These are phyloP conservation scores for Phialocephala sp. DNA, from an alignment of 2,329 filamentous ascomycete genomes.

Conservation along the genomic window DNA sequence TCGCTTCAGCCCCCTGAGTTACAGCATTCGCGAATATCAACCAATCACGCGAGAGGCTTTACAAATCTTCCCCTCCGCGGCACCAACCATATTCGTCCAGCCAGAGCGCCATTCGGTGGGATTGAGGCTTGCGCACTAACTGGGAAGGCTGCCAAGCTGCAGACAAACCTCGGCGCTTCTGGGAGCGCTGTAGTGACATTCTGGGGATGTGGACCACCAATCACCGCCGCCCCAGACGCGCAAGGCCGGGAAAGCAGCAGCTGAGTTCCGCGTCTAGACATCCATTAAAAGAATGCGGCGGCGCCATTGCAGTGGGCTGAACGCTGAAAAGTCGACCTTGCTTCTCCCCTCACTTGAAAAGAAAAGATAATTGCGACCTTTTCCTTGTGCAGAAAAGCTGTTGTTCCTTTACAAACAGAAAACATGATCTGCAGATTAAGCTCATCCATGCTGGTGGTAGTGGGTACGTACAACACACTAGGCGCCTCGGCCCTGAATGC, in stretches of 20 bases:
- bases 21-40: background rate
- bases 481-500: too few relatives aligned
- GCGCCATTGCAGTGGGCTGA: background rate
- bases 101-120: background rate
- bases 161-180: background rate
- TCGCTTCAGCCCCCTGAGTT: constrained; percentile 10
- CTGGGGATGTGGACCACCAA: background rate
- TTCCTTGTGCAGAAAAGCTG: background rate
- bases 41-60: constrained; percentile 13
- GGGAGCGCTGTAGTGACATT: constrained; percentile 1
- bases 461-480: constrained; percentile 20
- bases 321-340: background rate
- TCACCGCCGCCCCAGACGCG: background rate
- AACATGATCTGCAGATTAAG: constrained; percentile 27
- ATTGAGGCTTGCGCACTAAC: background rate
- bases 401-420: background rate
- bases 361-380: background rate
- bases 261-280: background rate
- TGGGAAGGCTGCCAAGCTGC: constrained; percentile 1
- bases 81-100: background rate
- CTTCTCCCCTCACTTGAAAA: background rate
- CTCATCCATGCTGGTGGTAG: constrained; percentile 24
- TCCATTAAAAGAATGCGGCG: background rate
- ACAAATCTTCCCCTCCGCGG: background rate
- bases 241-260: background rate